These are phyloP conservation scores for Vaccinium darrowii DNA, from an alignment of 148 eudicot genomes.

Conservation along the genomic window DNA sequence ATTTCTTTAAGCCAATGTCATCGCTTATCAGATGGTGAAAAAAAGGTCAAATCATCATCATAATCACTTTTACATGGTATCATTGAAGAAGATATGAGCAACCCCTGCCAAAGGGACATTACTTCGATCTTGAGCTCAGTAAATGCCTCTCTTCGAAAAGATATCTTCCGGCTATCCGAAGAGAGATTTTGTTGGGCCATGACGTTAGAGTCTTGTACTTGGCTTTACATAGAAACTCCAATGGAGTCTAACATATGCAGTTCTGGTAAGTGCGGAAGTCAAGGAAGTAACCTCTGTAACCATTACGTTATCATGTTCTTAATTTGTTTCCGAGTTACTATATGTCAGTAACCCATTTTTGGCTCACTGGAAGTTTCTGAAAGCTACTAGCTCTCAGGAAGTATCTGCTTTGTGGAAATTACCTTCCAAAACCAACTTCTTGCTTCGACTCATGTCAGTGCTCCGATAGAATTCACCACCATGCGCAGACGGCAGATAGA, in stretches of 20 bases:
- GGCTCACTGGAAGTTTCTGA: neutral
- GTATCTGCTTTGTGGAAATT: neutral
- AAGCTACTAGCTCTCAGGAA: neutral
- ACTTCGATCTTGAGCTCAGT: neutral
- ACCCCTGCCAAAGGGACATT: neutral
- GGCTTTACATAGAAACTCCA: neutral
- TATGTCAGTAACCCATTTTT: neutral
- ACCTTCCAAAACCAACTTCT: neutral
- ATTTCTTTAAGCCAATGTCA: neutral
- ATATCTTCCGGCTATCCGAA: neutral
- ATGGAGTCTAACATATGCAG: neutral
- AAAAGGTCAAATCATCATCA: neutral
- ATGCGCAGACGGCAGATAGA: neutral
- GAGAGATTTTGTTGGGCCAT: neutral
- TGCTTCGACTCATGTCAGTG: neutral
- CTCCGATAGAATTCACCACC: neutral
- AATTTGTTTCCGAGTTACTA: neutral
- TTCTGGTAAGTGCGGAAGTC: conserved; percentile 3
- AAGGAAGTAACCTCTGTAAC: neutral
- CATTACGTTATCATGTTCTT: neutral
- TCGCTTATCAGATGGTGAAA: neutral
- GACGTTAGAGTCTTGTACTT: neutral
- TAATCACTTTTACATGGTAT: neutral
- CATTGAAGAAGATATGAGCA: neutral
- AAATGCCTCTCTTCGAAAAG: neutral